phyloP scores from a whole-genome alignment of 345 rosid species.

The Rubroshorea leprosula region DNA sequence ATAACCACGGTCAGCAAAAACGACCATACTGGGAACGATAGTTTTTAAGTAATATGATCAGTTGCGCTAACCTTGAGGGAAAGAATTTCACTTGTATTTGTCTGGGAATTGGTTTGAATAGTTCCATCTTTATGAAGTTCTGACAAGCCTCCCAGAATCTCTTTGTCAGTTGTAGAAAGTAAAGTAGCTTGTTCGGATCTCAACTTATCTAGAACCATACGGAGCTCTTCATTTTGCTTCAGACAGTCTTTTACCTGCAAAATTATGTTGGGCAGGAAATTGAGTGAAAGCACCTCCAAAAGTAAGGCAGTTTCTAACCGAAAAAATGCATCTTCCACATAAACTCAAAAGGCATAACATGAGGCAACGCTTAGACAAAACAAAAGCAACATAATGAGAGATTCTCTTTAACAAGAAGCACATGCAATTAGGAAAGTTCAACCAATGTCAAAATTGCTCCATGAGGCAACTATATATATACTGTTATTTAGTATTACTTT shows the following conservation, averaged over 20 bases:
- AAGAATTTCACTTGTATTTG: constrained; percentile 40
- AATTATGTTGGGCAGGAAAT: background rate
- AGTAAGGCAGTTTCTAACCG: background rate
- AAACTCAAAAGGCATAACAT: background rate
- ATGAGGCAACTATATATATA: too few relatives aligned
- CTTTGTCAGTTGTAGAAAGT: too few relatives aligned
- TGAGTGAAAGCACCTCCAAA: background rate
- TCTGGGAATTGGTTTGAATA: constrained; percentile 27
- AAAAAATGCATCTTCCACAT: too few relatives aligned
- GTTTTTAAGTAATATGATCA: background rate
- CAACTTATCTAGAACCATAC: too few relatives aligned
- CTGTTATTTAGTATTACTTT: too few relatives aligned
- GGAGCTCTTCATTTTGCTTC: constrained; percentile 47
- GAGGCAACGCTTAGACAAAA: too few relatives aligned
- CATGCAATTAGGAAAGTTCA: too few relatives aligned
- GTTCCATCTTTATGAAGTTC: constrained; percentile 28
- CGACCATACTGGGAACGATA: background rate
- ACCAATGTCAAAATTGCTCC: too few relatives aligned
- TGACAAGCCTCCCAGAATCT: constrained; percentile 3
- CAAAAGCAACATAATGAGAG: too few relatives aligned
- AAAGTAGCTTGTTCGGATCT: too few relatives aligned
- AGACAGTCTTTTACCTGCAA: constrained; percentile 82
- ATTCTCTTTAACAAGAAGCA: too few relatives aligned
- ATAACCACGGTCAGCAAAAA: constrained; percentile 3
- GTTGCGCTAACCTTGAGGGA: constrained; percentile 65